Evolutionary conservation across 2,329 filamentous ascomycete genomes (phyloP).

Genomic region (Fusarium illudens): DNA sequence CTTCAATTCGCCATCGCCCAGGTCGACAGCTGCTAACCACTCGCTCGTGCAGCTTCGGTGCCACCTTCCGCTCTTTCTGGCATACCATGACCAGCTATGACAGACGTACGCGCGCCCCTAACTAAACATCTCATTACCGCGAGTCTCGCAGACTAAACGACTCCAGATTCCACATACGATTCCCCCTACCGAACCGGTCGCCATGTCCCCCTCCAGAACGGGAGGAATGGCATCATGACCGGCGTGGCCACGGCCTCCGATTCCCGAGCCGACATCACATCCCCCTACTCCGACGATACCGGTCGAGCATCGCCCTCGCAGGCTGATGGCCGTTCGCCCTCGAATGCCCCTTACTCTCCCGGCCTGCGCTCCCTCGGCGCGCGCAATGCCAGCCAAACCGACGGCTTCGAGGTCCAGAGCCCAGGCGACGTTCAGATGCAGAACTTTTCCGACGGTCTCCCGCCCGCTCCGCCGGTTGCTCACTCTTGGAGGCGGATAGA

Average conservation of each 20-base stretch:
- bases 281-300: conserved; percentile 79
- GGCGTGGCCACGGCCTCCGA: conserved; percentile 90
- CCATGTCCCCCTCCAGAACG: conserved; percentile 87
- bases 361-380: conserved; percentile 84
- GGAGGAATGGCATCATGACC: conserved; percentile 81
- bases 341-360: conserved; percentile 83
- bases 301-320: conserved; percentile 60
- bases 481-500: conserved; percentile 98
- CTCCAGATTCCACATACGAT: conserved; percentile 86
- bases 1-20: not conserved
- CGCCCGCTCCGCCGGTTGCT: conserved; percentile 84
- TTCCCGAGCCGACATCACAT: conserved; percentile 84
- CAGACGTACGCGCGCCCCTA: conserved; percentile 60
- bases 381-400: conserved; percentile 68
- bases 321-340: conserved; percentile 56
- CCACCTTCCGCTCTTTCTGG: conserved; percentile 90
- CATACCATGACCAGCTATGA: conserved; percentile 84
- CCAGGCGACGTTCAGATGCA: conserved; percentile 95
- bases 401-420: conserved; percentile 75
- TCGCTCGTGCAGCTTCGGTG: conserved; percentile 62
- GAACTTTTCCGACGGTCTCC: conserved; percentile 89
- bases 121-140: not conserved
- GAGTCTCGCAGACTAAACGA: conserved; percentile 24
- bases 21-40: conserved; percentile 25
- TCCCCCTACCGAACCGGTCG: conserved; percentile 91